Conservation (phyloP, 2,329 filamentous ascomycete species). For the Penicillium hesseltinei region DNA sequence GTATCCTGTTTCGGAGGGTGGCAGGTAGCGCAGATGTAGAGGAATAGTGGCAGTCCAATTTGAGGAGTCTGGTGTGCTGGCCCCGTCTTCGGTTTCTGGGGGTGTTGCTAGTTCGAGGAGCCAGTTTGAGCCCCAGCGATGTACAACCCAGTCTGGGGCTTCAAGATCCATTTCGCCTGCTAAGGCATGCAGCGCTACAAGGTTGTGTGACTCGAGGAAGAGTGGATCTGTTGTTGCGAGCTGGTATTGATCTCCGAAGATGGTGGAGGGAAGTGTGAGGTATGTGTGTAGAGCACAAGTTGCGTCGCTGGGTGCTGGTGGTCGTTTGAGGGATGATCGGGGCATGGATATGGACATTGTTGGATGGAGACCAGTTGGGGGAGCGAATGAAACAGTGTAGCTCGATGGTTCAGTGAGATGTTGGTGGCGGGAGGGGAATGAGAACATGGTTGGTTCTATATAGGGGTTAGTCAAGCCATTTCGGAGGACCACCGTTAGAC, state of each 20-base stretch:
- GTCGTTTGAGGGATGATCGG: constrained; percentile 48
- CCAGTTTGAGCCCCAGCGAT: constrained; percentile 74
- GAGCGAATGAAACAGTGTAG: constrained; percentile 64
- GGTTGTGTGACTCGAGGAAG: constrained; percentile 77
- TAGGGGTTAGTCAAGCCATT: constrained; percentile 5
- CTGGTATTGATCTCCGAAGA: constrained; percentile 89
- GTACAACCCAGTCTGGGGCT: constrained; percentile 76
- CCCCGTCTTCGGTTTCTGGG: not conserved
- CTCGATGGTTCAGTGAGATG: constrained; percentile 48
- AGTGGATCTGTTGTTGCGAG: constrained; percentile 58
- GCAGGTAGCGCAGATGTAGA: constrained; percentile 80
- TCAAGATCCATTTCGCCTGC: constrained; percentile 83
- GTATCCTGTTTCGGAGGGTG: constrained; percentile 58
- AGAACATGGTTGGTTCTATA: constrained; percentile 72
- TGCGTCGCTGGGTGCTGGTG: constrained; percentile 47
- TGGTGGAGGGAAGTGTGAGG: constrained; percentile 72
- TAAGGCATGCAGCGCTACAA: constrained; percentile 65
- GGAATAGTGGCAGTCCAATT: constrained; percentile 58
- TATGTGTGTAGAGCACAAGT: constrained; percentile 74
- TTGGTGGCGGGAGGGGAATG: constrained; percentile 78
- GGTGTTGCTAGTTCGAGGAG: constrained; percentile 71
- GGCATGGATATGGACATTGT: constrained; percentile 68
- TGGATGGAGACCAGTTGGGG: constrained; percentile 79
- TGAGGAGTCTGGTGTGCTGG: constrained; percentile 5
- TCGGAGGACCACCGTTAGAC: not conserved